Conservation (phyloP, 2,329 filamentous ascomycete genomes). For the Allantophomopsis lycopodina region DNA sequence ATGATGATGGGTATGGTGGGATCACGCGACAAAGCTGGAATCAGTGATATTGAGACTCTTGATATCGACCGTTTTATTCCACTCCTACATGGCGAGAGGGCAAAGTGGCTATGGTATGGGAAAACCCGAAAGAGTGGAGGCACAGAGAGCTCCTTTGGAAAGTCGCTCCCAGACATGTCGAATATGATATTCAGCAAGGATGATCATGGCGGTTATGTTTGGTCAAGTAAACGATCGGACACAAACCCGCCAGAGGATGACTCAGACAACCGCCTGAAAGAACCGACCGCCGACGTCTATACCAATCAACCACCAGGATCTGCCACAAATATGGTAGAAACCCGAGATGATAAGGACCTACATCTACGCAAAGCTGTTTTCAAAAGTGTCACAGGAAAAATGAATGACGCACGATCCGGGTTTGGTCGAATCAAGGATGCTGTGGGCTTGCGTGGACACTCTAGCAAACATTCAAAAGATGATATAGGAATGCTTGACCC, state of each 20-base stretch:
- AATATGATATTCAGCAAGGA: constrained; percentile 41
- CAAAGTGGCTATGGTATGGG: constrained; percentile 92
- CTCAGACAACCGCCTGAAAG: constrained; percentile 21
- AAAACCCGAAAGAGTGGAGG: constrained; percentile 57
- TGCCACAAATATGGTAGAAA: constrained; percentile 30
- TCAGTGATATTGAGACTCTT: constrained; percentile 83
- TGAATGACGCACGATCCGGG: constrained; percentile 69
- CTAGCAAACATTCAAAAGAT: constrained; percentile 40
- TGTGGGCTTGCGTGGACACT: constrained; percentile 45
- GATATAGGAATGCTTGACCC: constrained; percentile 2
- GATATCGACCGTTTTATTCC: constrained; percentile 76
- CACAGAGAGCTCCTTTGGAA: constrained; percentile 27
- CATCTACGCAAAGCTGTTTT: constrained; percentile 51
- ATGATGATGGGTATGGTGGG: constrained; percentile 93
- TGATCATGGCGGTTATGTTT: constrained; percentile 30
- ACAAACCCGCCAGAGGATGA: constrained; percentile 38
- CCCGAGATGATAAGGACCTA: constrained; percentile 38
- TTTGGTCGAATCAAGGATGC: constrained; percentile 78
- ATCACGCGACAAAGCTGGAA: constrained; percentile 68
- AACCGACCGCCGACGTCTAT: constrained; percentile 32
- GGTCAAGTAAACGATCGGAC: constrained; percentile 34
- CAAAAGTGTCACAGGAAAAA: constrained; percentile 67
- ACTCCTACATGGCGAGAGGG: constrained; percentile 64
- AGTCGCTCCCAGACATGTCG: constrained; percentile 28
- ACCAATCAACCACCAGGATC: constrained; percentile 29